Conservation (phyloP, 1,139 yeast species). For the Yamadazyma dendronema region DNA sequence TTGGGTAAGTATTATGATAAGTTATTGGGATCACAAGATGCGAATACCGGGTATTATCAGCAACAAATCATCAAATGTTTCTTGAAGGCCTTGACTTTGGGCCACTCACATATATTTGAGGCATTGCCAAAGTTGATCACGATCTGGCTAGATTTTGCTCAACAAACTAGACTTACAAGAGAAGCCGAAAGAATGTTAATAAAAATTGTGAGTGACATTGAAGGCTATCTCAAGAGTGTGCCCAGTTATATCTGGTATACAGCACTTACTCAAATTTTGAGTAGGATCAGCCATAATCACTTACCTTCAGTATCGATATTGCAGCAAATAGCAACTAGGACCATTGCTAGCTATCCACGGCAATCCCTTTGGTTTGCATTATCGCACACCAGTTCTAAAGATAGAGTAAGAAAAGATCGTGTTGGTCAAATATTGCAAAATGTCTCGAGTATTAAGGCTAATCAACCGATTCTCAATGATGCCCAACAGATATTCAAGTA, state of each 20-base stretch:
- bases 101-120: constrained; percentile 73
- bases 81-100: constrained; percentile 64
- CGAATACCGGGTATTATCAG: constrained; percentile 62
- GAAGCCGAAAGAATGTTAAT: constrained; percentile 40
- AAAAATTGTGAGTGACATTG: constrained; percentile 53
- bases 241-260: constrained; percentile 77
- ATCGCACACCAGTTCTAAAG: constrained; percentile 71
- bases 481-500: constrained; percentile 36
- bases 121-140: constrained; percentile 88
- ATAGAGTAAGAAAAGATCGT: constrained; percentile 51
- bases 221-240: constrained; percentile 42
- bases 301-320: constrained; percentile 56
- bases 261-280: constrained; percentile 80
- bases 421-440: constrained; percentile 33
- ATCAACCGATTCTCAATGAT: constrained; percentile 14
- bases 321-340: constrained; percentile 51
- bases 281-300: constrained; percentile 71
- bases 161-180: constrained; percentile 22
- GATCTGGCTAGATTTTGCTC: constrained; percentile 87
- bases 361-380: constrained; percentile 85
- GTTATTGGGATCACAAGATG: constrained; percentile 60
- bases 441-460: constrained; percentile 11
- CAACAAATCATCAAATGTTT: constrained; percentile 63
- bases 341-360: constrained; percentile 68
- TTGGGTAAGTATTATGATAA: constrained; percentile 80